Base-by-base conservation (phyloP, 2,329 filamentous ascomycete genomes). In the Bipolaris oryzae region DNA sequence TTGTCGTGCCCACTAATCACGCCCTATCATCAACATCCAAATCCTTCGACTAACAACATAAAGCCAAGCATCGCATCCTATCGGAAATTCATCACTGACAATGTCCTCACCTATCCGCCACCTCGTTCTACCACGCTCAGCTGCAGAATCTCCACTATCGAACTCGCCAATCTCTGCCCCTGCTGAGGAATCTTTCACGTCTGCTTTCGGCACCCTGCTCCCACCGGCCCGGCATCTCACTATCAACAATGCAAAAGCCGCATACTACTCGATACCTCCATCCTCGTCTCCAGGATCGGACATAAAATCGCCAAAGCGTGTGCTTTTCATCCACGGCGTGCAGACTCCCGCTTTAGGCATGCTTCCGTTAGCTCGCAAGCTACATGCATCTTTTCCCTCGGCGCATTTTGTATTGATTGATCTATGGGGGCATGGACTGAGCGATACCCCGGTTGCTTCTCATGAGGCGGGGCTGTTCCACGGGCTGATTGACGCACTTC, bases 341-440 rank as follows among this genome's bases (percentile, higher is more conserved):
- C 78, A 83, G 50, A 85, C 82, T 0, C 78, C 80, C 6, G 79
- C 82, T 1, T 64, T 84, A 3, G 81, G 82, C 20, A 66, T 84
- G 50, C 67, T 77, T 0, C 81, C 81, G 0, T 72, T 84, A 1
- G 73, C 76, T 0, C 67, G 59, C 5, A 60, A 64, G 0, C 70
- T 85, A 1, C 70, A 73, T 1, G 34, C 66, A 0, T 61, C 60
- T 0, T 78, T 76, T 43, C 76, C 80, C 0, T 23, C 61, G 0
- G 66, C 80, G 0, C 72, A 80, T 10, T 71, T 79, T 31, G 78
- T 81, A 0, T 68, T 83, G 1, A 16, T 82, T 13, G 83, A 85
- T 53, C 76, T 80, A 10, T 85, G 81, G 81, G 83, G 83, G 28
- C 83, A 85, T 48, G 82, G 82, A 0, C 67, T 85, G n/a, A 79